A percentile compares a stretch with the other conserved stretches of the same genome.
phyloP scores from a whole-genome alignment of 2,329 filamentous ascomycete species.

The Fonsecaea multimorphosa region DNA sequence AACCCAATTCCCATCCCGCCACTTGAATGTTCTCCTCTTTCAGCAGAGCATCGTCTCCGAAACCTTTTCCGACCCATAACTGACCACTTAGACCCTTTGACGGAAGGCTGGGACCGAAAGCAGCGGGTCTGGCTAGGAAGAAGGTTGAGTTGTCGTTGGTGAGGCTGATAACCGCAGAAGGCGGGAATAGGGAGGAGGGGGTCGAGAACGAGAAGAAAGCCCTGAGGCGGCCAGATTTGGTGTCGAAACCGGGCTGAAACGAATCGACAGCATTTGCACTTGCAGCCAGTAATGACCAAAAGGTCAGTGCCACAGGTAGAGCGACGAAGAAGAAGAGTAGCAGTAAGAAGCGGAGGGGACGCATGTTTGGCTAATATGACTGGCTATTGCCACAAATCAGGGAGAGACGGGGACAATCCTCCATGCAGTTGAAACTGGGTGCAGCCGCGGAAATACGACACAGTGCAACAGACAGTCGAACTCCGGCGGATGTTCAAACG shows the following conservation, averaged over 20 bases:
- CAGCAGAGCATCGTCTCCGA: conserved; percentile 76
- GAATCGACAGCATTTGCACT: conserved; percentile 36
- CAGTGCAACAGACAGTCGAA: neutral
- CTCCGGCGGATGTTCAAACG: conserved; percentile 9
- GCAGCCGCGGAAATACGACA: neutral
- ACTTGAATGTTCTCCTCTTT: conserved; percentile 59
- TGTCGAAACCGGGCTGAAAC: conserved; percentile 48
- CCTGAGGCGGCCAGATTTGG: conserved; percentile 56
- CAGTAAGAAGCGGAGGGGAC: conserved; percentile 55
- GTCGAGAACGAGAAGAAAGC: conserved; percentile 73
- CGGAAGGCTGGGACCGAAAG: conserved; percentile 83
- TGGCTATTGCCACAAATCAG: conserved; percentile 21
- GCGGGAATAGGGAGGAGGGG: conserved; percentile 88
- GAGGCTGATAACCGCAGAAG: conserved; percentile 92
- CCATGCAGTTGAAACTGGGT: conserved; percentile 26
- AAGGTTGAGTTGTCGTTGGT: conserved; percentile 98
- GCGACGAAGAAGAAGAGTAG: conserved; percentile 56
- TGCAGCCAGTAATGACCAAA: conserved; percentile 50
- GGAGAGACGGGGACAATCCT: conserved; percentile 23
- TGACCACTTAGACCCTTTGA: conserved; percentile 80
- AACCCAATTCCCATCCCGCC: conserved; percentile 85
- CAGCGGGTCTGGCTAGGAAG: conserved; percentile 89
- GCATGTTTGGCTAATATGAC: conserved; percentile 46
- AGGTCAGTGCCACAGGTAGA: conserved; percentile 55
- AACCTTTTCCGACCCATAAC: conserved; percentile 91